These are phyloP conservation scores for Termitomyces sp. DNA, from an alignment of 768 basidiomycete genomes.

Conservation along the genomic window DNA sequence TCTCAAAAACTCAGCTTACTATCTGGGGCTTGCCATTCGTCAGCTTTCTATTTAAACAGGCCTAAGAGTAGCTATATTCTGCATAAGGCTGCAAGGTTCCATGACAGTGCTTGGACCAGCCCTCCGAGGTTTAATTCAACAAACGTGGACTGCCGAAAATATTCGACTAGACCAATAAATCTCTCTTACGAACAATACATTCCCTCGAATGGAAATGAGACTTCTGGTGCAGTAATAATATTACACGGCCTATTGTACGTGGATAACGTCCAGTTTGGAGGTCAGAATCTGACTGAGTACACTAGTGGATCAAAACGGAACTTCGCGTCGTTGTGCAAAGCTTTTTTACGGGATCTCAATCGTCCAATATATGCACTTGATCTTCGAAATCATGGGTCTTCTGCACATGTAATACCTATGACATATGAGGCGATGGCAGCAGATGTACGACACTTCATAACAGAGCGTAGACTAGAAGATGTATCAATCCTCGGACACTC, in stretches of 20 bases:
- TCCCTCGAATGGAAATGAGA: conserved; percentile 18
- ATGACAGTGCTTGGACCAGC: neutral
- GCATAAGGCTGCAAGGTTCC: neutral
- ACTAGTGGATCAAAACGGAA: conserved; percentile 78
- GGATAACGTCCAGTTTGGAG: neutral
- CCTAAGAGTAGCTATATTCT: neutral
- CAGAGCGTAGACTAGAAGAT: conserved; percentile 39
- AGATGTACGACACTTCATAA: conserved; percentile 68
- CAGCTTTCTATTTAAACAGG: neutral
- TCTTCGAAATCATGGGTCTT: conserved; percentile 78
- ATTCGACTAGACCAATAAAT: conserved; percentile 8
- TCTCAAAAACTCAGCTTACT: neutral
- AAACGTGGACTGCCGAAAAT: neutral
- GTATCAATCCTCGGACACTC: conserved; percentile 81
- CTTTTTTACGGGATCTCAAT: conserved; percentile 50
- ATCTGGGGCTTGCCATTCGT: neutral
- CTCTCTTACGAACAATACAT: conserved; percentile 14
- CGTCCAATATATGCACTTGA: conserved; percentile 71
- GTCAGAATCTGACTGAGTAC: neutral
- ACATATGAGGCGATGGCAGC: conserved; percentile 68
- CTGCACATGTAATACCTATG: conserved; percentile 66
- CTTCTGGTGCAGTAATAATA: conserved; percentile 41
- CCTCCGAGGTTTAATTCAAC: neutral
- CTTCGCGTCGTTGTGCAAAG: conserved; percentile 73
- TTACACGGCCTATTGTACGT: conserved; percentile 57